A percentile compares a stretch with the other conserved stretches of the same genome.
phyloP scores from a whole-genome alignment of 768 basidiomycete genomes.

The Macrocybe gigantea region DNA sequence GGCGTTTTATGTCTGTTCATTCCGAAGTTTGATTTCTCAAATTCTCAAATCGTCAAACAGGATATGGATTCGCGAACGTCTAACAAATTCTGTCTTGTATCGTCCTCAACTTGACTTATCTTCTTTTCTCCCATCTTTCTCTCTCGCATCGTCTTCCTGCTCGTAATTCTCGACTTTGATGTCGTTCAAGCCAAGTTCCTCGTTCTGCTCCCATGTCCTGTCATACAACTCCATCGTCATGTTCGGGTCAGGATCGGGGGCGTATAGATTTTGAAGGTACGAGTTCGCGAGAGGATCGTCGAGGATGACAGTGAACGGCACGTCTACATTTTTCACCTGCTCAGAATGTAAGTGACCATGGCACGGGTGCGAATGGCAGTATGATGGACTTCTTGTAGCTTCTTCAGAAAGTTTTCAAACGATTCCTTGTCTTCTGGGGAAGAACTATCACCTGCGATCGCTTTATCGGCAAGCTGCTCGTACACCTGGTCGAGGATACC shows the following conservation, averaged over 20 bases:
- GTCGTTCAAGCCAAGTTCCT: conserved; percentile 89
- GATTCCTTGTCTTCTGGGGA: conserved; percentile 39
- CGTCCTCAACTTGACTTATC: not conserved
- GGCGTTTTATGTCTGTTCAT: no score
- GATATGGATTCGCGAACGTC: no score
- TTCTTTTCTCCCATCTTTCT: conserved; percentile 1
- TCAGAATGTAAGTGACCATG: conserved; percentile 1
- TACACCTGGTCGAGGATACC: conserved; percentile 92
- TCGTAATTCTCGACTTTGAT: conserved; percentile 80
- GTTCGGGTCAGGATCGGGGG: conserved; percentile 94
- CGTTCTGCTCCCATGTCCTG: conserved; percentile 85
- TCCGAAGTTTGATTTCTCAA: no score
- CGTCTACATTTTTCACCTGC: conserved; percentile 72
- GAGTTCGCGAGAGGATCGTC: conserved; percentile 96
- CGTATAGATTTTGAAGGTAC: conserved; percentile 94
- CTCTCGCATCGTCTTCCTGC: conserved; percentile 14
- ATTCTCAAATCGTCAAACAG: no score
- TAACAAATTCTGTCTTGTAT: no score
- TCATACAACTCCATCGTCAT: conserved; percentile 83
- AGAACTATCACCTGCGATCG: conserved; percentile 71
- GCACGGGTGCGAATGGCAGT: not conserved
- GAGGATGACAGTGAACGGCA: conserved; percentile 85
- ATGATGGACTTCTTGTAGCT: conserved; percentile 56
- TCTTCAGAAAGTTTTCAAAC: conserved; percentile 74
- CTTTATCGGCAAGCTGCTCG: conserved; percentile 89